Evolutionary conservation across 1,284 basidiomycete genomes (phyloP).

Genomic region (Anthracocystis panici-leucophaei): DNA sequence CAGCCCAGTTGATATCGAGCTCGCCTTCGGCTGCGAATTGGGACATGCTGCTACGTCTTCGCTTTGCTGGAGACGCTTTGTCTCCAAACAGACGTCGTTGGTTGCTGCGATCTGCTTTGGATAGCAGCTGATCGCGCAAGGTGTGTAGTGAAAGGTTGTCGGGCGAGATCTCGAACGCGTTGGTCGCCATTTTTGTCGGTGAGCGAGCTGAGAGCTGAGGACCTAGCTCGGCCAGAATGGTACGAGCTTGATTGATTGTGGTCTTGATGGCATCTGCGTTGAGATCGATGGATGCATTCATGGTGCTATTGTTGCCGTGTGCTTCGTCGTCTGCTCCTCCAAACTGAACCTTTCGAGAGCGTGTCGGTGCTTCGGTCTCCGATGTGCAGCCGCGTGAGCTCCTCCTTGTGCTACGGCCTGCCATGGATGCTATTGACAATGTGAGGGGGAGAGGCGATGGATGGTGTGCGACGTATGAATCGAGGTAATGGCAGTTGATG

Average conservation of each 20-base stretch:
- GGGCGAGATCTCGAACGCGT: conserved; percentile 48
- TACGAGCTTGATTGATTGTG: conserved; percentile 22
- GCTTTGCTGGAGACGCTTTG: conserved; percentile 42
- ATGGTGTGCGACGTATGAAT: too few relatives aligned
- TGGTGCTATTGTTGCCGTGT: conserved; percentile 6
- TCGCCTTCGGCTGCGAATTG: conserved; percentile 47
- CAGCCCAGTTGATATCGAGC: conserved; percentile 60
- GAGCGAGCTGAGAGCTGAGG: conserved; percentile 47
- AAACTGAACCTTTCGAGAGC: conserved; percentile 32
- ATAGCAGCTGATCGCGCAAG: conserved; percentile 47
- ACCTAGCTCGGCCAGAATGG: conserved; percentile 40
- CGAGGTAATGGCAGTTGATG: not conserved
- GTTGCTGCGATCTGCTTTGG: conserved; percentile 45
- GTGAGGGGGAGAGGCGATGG: too few relatives aligned
- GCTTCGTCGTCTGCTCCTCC: conserved; percentile 24
- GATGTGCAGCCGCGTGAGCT: conserved; percentile 29
- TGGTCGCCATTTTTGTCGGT: conserved; percentile 39
- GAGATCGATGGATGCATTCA: conserved; percentile 20
- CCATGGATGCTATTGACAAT: conserved; percentile 10
- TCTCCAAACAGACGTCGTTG: conserved; percentile 41
- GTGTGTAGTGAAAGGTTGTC: conserved; percentile 51
- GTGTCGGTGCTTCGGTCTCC: conserved; percentile 16
- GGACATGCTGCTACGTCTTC: conserved; percentile 52
- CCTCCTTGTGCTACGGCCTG: conserved; percentile 14
- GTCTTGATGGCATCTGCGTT: conserved; percentile 32